Evolutionary conservation across 441 rosid species (phyloP).

Genomic region (Croton setiger): DNA sequence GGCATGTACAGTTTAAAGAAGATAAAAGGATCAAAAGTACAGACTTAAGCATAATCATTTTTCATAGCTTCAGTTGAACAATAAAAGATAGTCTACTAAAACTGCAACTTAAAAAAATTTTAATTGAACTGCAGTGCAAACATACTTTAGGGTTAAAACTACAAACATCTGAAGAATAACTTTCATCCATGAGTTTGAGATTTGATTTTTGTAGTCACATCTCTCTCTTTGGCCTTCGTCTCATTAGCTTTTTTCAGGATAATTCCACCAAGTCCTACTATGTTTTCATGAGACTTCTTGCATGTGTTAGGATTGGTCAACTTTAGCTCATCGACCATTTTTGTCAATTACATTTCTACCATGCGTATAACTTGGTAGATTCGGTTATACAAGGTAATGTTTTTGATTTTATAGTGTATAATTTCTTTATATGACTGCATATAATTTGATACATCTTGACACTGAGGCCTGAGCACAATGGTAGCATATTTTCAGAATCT

Average conservation of each 20-base stretch:
- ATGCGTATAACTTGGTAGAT: neutral
- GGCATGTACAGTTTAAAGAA: neutral
- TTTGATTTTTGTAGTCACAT: constrained; percentile 1
- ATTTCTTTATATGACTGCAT: neutral
- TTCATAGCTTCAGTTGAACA: neutral
- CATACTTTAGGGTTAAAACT: neutral
- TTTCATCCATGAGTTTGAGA: neutral
- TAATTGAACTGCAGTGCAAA: neutral
- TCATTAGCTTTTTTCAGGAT: neutral
- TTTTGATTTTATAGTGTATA: neutral
- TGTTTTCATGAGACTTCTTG: neutral
- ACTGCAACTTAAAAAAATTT: neutral
- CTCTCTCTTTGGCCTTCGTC: neutral
- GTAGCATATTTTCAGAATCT: neutral
- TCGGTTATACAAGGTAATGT: neutral
- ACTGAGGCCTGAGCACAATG: neutral
- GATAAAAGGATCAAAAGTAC: neutral
- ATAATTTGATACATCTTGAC: neutral
- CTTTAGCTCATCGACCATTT: neutral
- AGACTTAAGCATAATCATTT: neutral
- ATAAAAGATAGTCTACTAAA: neutral
- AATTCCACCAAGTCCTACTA: neutral
- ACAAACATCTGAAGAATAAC: neutral
- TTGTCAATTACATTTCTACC: neutral
- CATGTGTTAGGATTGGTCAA: neutral